Base-by-base conservation (phyloP, 805 yeast species). In the Candida vartiovaarae region DNA sequence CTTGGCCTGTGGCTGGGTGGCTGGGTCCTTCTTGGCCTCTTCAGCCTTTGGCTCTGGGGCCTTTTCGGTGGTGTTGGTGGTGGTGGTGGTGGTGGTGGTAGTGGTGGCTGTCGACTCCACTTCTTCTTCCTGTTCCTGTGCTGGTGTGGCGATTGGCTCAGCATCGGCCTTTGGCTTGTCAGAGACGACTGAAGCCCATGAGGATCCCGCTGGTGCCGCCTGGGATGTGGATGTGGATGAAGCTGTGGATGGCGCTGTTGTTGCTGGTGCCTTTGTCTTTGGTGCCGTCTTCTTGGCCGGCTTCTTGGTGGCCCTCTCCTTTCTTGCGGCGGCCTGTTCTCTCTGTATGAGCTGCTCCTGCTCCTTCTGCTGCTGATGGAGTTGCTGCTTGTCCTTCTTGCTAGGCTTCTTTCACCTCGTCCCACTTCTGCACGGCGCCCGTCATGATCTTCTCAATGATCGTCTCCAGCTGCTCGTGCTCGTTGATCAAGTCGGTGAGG, bases 361-460 rank as follows among this genome's bases (percentile, higher is more conserved):
- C 35, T 53, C 54, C 33, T 54, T 53, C 34, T 48, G 46, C 37
- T 34, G 50, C 32, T 42, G 48, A 36, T 46, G 51, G 41, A 49
- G 47, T 30, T 51, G 66, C 66, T 69, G 61, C 61, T 70, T 68
- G 64, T 77, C 66, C 74, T 75, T 76, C 63, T 81, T 84, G 38
- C 75, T 56, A 28, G 74, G 74, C 56, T 71, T 84, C 65, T 81
- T 82, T 50, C n/a, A 87, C 95, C 55, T 90, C 93, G 61, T 88
- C 97, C 96, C 98, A 91, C 65, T 84, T 87, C 53, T 84, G 75
- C 33, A 87, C 95, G 57, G 84, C 84, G 52, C 96, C 95, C 49
- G 88, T 85, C 45, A 95, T 82, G 65, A 93, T 90, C 63, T 88
- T 82, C 59, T 84, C 90, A 51, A 87, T 82, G 51, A 93, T 86